Evolutionary conservation across 306 rosid species (phyloP).

Genomic region (Prunus salicina): DNA sequence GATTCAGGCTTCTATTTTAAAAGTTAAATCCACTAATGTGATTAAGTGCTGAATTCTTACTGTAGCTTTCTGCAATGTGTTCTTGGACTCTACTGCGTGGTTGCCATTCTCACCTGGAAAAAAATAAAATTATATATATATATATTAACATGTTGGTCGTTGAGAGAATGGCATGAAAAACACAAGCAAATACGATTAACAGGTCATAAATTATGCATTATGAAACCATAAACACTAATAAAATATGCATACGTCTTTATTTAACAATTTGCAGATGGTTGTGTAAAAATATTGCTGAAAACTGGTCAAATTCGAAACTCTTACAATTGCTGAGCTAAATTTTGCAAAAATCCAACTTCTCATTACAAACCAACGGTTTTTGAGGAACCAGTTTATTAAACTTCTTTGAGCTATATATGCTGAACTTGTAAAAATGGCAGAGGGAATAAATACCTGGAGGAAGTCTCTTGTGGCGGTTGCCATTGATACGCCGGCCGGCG

Average conservation of each 20-base stretch:
- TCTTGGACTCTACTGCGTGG: slow-evolving; percentile 30
- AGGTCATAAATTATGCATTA: neutral
- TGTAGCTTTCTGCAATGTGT: slow-evolving; percentile 26
- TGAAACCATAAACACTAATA: neutral
- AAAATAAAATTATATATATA: neutral
- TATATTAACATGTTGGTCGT: neutral
- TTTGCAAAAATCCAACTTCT: neutral
- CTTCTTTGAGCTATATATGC: neutral
- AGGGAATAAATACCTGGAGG: slow-evolving; percentile 43
- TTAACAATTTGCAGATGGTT: neutral
- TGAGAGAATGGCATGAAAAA: neutral
- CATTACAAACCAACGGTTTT: neutral
- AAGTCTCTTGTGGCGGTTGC: slow-evolving; percentile 37
- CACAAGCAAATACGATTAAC: neutral
- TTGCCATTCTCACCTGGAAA: slow-evolving; percentile 45
- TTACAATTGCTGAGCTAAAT: neutral
- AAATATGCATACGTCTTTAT: neutral
- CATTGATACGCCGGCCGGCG: slow-evolving; percentile 32
- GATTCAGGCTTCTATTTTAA: slow-evolving; percentile 10
- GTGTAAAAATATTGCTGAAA: neutral
- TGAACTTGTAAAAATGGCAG: neutral
- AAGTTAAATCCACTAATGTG: neutral
- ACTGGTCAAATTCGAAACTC: neutral
- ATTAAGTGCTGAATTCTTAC: slow-evolving; percentile 39
- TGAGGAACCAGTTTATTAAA: neutral